Base-by-base conservation (phyloP, 2,329 filamentous ascomycete species). In the Aspergillus luchuensis region DNA sequence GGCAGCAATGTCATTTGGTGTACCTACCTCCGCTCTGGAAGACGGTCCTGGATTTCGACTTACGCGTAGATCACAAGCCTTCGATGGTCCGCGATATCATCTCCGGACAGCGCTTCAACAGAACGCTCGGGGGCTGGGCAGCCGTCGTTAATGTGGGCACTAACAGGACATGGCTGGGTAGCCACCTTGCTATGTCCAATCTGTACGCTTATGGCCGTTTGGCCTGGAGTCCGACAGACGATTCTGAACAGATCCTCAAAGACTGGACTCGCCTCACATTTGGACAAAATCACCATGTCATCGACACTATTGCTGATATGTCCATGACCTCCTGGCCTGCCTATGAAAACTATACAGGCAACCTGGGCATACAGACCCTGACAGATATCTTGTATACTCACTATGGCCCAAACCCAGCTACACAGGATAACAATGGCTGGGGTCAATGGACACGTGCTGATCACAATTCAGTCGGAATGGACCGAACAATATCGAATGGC, bases 381-480 rank as follows among this genome's bases (percentile, higher is more conserved):
- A 87, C 85, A 0, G 87, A 91, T 67, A 90, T 90, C 57, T 76
- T 89, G 0, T 85, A 86, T 61, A 85, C 83, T 0, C 88, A 91
- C 74, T 89, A 85, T 68, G 89, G 89, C 0, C 87, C 89, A 0
- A 89, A 87, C 59, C 87, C 89, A 1, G 84, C 82, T 8, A 86
- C 85, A 0, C 85, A 88, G 68, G 89, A 91, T 63, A 80, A 81
- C 66, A 91, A 90, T 65, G 82, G 83, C 2, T 91, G 86, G 86
- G 88, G 89, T 8, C 88, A 90, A 70, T 91, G 89, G 87, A 90
- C 88, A 0, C 84, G 89, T 4, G 88, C 88, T 0, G 85, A 89
- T 62, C 70, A 71, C 0, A 66, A 77, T 19, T 79, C 79, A 4
- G 85, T 91, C 57, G 89, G 89, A 0, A 91, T 91, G 88, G 89